Percentiles rank a stretch among this genome's conserved stretches.
Conservation (phyloP, 2,329 filamentous ascomycete species). For the Fusarium citri region DNA sequence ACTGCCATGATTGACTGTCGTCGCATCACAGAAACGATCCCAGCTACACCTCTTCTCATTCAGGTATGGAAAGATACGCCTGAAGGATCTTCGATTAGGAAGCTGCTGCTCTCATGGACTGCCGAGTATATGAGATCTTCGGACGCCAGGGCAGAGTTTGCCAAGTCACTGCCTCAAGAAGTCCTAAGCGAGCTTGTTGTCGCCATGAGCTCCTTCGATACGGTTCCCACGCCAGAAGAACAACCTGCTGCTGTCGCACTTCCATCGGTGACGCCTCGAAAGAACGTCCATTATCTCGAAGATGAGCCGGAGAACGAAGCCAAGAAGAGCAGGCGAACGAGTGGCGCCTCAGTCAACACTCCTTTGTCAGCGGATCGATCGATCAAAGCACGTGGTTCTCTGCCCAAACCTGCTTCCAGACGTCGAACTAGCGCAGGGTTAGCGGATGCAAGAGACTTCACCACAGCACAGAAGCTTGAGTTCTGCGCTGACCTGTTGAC, state of each 20-base stretch:
- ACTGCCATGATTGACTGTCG: constrained; percentile 69
- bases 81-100: constrained; percentile 68
- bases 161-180: constrained; percentile 70
- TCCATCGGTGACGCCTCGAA: constrained; percentile 48
- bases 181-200: constrained; percentile 72
- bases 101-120: constrained; percentile 70
- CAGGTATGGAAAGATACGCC: constrained; percentile 72
- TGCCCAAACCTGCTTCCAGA: constrained; percentile 52
- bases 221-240: constrained; percentile 49
- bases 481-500: constrained; percentile 69
- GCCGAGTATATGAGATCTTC: constrained; percentile 72
- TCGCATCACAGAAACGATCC: constrained; percentile 65
- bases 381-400: constrained; percentile 48
- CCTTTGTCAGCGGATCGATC: constrained; percentile 37
- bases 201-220: constrained; percentile 68
- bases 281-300: constrained; percentile 64
- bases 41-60: constrained; percentile 68
- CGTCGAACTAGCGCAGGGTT: constrained; percentile 50
- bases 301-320: constrained; percentile 56
- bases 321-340: constrained; percentile 59
- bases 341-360: constrained; percentile 32
- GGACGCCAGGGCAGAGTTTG: constrained; percentile 67
- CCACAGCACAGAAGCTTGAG: constrained; percentile 61
- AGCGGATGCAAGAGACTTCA: constrained; percentile 50
- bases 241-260: constrained; percentile 25